phyloP scores from a whole-genome alignment of 148 eudicot species.

The Selenicereus undatus region DNA sequence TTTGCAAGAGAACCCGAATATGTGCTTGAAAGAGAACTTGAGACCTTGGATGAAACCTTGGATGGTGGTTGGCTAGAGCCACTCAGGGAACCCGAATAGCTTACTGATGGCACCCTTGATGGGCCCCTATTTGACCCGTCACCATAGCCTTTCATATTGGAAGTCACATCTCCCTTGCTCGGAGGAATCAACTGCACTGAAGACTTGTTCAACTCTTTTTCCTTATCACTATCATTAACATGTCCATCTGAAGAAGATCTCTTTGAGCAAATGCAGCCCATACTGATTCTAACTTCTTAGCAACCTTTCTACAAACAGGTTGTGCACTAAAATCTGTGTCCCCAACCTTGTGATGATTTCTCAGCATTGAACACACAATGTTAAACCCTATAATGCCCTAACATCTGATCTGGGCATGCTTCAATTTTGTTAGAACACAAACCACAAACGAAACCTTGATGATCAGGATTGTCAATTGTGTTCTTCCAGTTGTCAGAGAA shows the following conservation, averaged over 20 bases:
- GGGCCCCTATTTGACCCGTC: constrained; percentile 36
- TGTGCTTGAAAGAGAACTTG: neutral
- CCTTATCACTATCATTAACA: constrained; percentile 29
- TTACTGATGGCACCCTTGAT: constrained; percentile 34
- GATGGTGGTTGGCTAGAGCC: constrained; percentile 5
- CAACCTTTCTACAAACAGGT: constrained; percentile 25
- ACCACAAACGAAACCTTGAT: neutral
- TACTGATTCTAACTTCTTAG: constrained; percentile 16
- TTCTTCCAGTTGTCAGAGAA: constrained; percentile 11
- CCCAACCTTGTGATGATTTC: neutral
- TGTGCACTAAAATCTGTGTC: neutral
- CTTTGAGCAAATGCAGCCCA: constrained; percentile 83
- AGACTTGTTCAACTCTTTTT: constrained; percentile 30
- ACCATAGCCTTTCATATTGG: constrained; percentile 36
- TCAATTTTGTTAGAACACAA: neutral
- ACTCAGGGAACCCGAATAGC: neutral
- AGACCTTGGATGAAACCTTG: neutral
- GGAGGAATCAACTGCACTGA: constrained; percentile 36
- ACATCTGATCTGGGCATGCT: neutral
- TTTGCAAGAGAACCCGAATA: constrained; percentile 3
- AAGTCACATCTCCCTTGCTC: constrained; percentile 31
- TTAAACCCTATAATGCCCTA: neutral
- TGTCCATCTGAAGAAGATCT: constrained; percentile 32
- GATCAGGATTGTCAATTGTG: constrained; percentile 22
- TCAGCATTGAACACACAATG: constrained; percentile 4